A percentile compares a stretch with the other conserved stretches of the same genome.
These are phyloP conservation scores for Castanea sativa DNA, from an alignment of 306 rosid species.

Conservation along the genomic window DNA sequence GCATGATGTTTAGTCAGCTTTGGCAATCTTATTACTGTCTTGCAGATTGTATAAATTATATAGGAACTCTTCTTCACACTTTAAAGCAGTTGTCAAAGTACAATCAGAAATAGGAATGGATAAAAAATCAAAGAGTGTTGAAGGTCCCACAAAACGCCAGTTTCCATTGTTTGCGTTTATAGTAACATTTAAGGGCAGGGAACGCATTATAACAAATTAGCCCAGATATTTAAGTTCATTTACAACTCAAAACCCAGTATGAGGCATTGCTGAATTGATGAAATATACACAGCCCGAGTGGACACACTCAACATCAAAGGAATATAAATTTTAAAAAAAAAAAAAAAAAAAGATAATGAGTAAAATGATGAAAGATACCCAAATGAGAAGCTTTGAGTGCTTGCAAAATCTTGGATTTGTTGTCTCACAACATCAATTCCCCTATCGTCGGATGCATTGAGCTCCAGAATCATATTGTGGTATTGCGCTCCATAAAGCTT, in stretches of 20 bases:
- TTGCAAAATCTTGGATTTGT: conserved; percentile 93
- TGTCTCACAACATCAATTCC: conserved; percentile 94
- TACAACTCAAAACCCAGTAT: neutral
- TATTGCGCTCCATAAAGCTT: conserved; percentile 76
- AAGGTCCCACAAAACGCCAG: neutral
- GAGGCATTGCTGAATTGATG: neutral
- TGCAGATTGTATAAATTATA: too few species aligned
- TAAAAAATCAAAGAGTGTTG: too few species aligned
- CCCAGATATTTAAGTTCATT: neutral
- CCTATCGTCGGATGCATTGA: conserved; percentile 93
- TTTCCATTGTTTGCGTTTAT: neutral
- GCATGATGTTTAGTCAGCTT: neutral
- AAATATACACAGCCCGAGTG: neutral
- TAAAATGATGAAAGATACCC: conserved; percentile 51
- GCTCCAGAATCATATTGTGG: conserved; percentile 82
- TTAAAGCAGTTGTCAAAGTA: too few species aligned
- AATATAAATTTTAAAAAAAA: neutral
- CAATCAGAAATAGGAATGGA: neutral
- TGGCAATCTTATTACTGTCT: neutral
- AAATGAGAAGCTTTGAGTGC: conserved; percentile 89
- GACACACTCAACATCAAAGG: neutral
- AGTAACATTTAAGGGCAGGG: neutral
- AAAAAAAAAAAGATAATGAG: neutral
- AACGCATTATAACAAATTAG: neutral
- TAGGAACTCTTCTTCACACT: too few species aligned